Conservation (phyloP, 2,329 filamentous ascomycete genomes). For the Sporothrix inflata region DNA sequence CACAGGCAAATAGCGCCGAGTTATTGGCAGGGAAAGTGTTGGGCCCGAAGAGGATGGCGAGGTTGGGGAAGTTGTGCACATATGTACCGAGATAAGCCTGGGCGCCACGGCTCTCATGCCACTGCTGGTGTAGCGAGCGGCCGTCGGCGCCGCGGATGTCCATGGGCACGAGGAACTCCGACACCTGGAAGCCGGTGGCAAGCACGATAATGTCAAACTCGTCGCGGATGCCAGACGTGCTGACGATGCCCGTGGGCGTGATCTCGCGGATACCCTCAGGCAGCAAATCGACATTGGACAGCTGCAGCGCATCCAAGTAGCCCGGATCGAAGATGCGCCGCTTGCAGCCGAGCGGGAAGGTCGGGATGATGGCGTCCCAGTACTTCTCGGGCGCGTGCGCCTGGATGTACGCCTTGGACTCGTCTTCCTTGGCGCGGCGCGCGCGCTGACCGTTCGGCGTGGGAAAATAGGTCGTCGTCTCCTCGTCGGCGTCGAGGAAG, state of each 20-base stretch:
- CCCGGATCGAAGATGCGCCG: constrained; percentile 42
- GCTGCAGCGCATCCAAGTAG: not conserved
- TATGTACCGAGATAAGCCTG: constrained; percentile 41
- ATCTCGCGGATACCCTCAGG: not conserved
- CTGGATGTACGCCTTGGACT: not conserved
- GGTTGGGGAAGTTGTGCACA: constrained; percentile 41
- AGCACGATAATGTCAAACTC: constrained; percentile 50
- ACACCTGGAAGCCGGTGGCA: constrained; percentile 48
- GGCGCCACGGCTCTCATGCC: constrained; percentile 37
- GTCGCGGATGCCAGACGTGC: constrained; percentile 45
- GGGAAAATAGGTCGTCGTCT: not conserved
- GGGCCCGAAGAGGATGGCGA: constrained; percentile 38
- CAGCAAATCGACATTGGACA: not conserved
- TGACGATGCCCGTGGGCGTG: constrained; percentile 14
- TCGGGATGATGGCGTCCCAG: constrained; percentile 40
- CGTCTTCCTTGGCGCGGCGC: not conserved
- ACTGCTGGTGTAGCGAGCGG: constrained; percentile 36
- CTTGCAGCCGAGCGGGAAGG: constrained; percentile 44
- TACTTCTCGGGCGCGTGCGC: constrained; percentile 38
- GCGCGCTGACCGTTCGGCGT: not conserved
- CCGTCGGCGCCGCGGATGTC: constrained; percentile 37
- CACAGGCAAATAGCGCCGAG: constrained; percentile 24
- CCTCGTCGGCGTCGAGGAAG: not conserved
- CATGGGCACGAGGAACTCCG: constrained; percentile 38
- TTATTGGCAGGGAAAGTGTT: constrained; percentile 36